A percentile compares a stretch with the other conserved stretches of the same genome.
Conservation (phyloP, 1,139 yeast species). For the Yamadazyma dushanensis region DNA sequence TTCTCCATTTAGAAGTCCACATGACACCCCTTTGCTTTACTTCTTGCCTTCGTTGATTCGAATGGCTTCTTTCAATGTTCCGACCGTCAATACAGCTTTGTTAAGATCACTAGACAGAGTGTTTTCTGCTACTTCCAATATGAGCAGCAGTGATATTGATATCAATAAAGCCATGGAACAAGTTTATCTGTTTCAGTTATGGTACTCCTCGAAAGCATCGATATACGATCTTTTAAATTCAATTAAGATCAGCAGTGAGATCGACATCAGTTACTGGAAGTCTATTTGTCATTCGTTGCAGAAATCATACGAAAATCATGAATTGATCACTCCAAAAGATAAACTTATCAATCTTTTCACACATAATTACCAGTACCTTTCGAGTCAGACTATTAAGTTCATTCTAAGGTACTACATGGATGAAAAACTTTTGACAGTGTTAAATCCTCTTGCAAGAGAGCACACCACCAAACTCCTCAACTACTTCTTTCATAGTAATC, state of each 20-base stretch:
- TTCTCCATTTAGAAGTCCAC: conserved; percentile 15
- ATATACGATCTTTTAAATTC: conserved; percentile 35
- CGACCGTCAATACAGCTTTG: conserved; percentile 31
- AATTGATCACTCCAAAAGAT: conserved; percentile 47
- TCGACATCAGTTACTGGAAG: conserved; percentile 34
- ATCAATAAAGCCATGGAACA: conserved; percentile 14
- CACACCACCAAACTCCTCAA: conserved; percentile 47
- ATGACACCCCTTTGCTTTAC: conserved; percentile 22
- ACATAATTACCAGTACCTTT: conserved; percentile 34
- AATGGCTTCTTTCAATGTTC: conserved; percentile 28
- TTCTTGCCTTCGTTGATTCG: conserved; percentile 27
- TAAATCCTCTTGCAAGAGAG: conserved; percentile 54
- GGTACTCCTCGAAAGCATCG: conserved; percentile 48
- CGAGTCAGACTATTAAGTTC: conserved; percentile 36
- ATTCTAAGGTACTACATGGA: conserved; percentile 49
- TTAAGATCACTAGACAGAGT: conserved; percentile 36
- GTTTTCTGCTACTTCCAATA: conserved; percentile 27
- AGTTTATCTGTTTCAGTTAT: conserved; percentile 44
- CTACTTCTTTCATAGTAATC: conserved; percentile 40
- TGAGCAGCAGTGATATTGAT: conserved; percentile 6
- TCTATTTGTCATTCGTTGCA: conserved; percentile 40
- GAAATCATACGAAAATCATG: conserved; percentile 32
- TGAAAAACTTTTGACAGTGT: conserved; percentile 54
- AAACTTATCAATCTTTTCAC: conserved; percentile 46
- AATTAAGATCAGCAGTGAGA: conserved; percentile 26